Evolutionary conservation across 2,329 filamentous ascomycete species (phyloP).

Genomic region (Neopestalotiopsis sp.): DNA sequence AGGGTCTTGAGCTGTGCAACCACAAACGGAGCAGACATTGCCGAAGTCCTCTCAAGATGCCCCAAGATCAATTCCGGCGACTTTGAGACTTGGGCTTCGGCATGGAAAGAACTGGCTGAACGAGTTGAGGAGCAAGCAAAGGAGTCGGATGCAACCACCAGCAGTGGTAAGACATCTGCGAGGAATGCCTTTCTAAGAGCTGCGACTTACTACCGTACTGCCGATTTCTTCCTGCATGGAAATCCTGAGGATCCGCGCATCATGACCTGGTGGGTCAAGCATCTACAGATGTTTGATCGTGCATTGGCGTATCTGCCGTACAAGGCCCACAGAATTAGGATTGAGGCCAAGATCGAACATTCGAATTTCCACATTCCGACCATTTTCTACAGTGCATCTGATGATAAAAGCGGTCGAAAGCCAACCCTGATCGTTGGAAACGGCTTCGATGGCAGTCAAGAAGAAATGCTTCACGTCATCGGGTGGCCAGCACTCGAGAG

Average conservation of each 20-base stretch:
- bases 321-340: no score
- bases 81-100: background rate
- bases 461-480: slow-evolving; percentile 47
- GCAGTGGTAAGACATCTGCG: background rate
- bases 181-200: background rate
- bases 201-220: background rate
- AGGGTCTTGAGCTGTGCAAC: slow-evolving; percentile 24
- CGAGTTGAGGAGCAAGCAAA: no score
- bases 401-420: background rate
- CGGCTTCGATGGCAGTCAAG: slow-evolving; percentile 50
- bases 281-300: background rate
- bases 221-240: background rate
- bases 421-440: slow-evolving; percentile 49
- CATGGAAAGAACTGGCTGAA: background rate
- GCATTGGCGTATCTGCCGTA: no score
- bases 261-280: slow-evolving; percentile 18
- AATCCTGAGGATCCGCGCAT: slow-evolving; percentile 18
- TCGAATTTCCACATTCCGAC: no score
- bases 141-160: no score
- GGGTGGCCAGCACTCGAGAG: slow-evolving; percentile 41
- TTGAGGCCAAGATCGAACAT: no score
- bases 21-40: slow-evolving; percentile 32
- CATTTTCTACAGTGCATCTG: background rate
- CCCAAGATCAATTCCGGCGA: slow-evolving; percentile 2
- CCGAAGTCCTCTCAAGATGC: slow-evolving; percentile 32